These are phyloP conservation scores for Tolypocladium ophioglossoides DNA, from an alignment of 2,329 filamentous ascomycete species.

Conservation along the genomic window DNA sequence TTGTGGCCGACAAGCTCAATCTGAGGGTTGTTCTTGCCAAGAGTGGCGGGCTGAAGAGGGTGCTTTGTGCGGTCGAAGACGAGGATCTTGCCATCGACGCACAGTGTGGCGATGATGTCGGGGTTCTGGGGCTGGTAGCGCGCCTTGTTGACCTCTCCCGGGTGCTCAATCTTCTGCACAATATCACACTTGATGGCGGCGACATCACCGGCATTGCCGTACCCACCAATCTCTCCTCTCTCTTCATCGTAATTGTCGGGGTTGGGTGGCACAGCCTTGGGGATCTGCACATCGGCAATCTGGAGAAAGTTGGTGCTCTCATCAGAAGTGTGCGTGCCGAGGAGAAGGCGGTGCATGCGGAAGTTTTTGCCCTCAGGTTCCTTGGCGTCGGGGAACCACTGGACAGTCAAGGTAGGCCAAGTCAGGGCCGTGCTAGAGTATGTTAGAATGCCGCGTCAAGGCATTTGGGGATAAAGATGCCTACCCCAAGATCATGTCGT, in stretches of 20 bases:
- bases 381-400: slow-evolving; percentile 96
- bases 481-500: slow-evolving; percentile 88
- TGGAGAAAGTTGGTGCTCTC: slow-evolving; percentile 84
- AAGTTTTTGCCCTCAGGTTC: slow-evolving; percentile 79
- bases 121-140: slow-evolving; percentile 97
- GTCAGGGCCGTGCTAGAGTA: slow-evolving; percentile 68
- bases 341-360: slow-evolving; percentile 75
- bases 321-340: slow-evolving; percentile 90
- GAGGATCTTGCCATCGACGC: slow-evolving; percentile 76
- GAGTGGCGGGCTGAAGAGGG: slow-evolving; percentile 54
- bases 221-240: slow-evolving; percentile 85
- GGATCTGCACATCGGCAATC: slow-evolving; percentile 88
- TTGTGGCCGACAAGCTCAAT: slow-evolving; percentile 78
- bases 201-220: slow-evolving; percentile 64
- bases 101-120: slow-evolving; percentile 90
- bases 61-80: slow-evolving; percentile 97
- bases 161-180: slow-evolving; percentile 92
- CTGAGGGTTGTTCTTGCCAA: slow-evolving; percentile 64
- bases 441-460: not conserved
- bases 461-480: not conserved
- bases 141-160: slow-evolving; percentile 96
- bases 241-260: slow-evolving; percentile 84
- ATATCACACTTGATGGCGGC: slow-evolving; percentile 78
- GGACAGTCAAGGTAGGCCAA: slow-evolving; percentile 93
- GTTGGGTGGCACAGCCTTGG: slow-evolving; percentile 64